Conservation (phyloP, 768 basidiomycete species). For the Leccinum fibrillosum region DNA sequence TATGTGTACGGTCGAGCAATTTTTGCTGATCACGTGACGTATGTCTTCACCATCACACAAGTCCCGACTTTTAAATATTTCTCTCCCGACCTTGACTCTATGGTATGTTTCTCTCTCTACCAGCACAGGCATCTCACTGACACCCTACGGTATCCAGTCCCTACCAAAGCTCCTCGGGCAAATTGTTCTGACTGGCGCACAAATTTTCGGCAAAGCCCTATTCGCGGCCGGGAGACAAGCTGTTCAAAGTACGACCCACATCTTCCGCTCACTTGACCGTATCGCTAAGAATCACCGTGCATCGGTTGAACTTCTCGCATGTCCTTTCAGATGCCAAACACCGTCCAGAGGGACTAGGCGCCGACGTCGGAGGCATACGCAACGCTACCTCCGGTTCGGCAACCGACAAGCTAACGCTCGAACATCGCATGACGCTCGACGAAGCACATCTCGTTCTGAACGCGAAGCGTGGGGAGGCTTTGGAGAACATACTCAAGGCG, state of each 20-base stretch:
- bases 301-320: background rate
- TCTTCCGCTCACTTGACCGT: background rate
- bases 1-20: background rate
- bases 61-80: background rate
- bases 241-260: slow-evolving; percentile 70
- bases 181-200: slow-evolving; percentile 71
- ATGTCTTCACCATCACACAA: background rate
- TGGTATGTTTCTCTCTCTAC: slow-evolving; percentile 15
- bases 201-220: slow-evolving; percentile 90
- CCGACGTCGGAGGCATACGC: slow-evolving; percentile 70
- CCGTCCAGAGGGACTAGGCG: slow-evolving; percentile 65
- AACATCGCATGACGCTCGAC: slow-evolving; percentile 90
- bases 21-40: slow-evolving; percentile 23
- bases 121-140: background rate
- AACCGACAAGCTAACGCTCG: slow-evolving; percentile 79
- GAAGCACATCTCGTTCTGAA: slow-evolving; percentile 95
- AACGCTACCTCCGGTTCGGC: slow-evolving; percentile 70
- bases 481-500: slow-evolving; percentile 75
- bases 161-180: slow-evolving; percentile 78
- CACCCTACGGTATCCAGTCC: slow-evolving; percentile 45
- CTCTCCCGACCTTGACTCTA: slow-evolving; percentile 10
- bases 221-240: slow-evolving; percentile 89
- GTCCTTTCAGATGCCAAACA: slow-evolving; percentile 73
- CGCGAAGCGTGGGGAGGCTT: slow-evolving; percentile 64
- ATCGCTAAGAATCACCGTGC: background rate